Evolutionary conservation across 495 filamentous ascomycete genomes (phyloP).

Genomic region (Xylaria intraflava): DNA sequence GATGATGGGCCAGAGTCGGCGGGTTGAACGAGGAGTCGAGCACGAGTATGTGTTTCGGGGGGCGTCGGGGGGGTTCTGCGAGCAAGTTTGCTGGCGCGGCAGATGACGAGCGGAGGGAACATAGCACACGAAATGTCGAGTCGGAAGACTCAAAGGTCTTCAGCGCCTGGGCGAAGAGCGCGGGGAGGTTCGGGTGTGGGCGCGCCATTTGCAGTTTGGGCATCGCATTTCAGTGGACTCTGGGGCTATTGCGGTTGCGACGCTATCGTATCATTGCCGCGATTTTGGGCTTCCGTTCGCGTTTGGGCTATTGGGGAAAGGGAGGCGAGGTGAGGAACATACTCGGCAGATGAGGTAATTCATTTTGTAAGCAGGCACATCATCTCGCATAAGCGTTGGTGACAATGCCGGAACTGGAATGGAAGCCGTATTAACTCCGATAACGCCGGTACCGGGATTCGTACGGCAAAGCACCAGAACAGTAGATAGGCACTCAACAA

Average conservation of each 20-base stretch:
- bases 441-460: constrained; percentile 6
- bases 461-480: too few species aligned
- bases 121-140: constrained; percentile 53
- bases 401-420: not conserved
- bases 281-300: too few species aligned
- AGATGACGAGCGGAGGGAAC: constrained; percentile 39
- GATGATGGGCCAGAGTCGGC: constrained; percentile 74
- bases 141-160: constrained; percentile 51
- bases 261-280: not conserved
- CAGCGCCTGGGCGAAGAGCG: constrained; percentile 45
- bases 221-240: constrained; percentile 2
- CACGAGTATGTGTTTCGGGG: constrained; percentile 55
- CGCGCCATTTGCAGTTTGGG: constrained; percentile 17
- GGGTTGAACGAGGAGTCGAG: constrained; percentile 97
- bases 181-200: constrained; percentile 21
- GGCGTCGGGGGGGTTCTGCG: constrained; percentile 17
- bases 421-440: not conserved
- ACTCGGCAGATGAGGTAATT: too few species aligned
- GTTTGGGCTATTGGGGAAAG: too few species aligned
- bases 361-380: too few species aligned
- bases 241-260: not conserved
- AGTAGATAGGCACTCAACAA: too few species aligned
- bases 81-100: constrained; percentile 5
- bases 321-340: too few species aligned
- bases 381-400: not conserved